Percentiles rank a stretch among this genome's conserved stretches.
These are phyloP conservation scores for Eucalyptus fibrosa DNA, from an alignment of 345 rosid genomes.

Conservation along the genomic window DNA sequence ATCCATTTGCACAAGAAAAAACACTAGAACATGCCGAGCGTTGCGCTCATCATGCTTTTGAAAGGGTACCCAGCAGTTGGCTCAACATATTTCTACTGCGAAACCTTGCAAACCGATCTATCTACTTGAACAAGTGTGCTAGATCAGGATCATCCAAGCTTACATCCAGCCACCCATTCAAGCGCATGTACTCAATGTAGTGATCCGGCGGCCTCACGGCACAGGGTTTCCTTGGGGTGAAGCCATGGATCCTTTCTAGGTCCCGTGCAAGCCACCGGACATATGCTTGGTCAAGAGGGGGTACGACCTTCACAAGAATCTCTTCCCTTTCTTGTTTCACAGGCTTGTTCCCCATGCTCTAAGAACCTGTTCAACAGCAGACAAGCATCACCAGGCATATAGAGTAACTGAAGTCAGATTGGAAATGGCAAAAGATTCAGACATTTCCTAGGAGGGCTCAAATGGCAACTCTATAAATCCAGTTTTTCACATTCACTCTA, in stretches of 20 bases:
- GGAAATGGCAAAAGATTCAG: background rate
- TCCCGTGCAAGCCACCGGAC: constrained; percentile 71
- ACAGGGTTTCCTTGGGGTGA: constrained; percentile 24
- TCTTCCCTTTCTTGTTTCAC: constrained; percentile 47
- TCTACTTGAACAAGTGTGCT: constrained; percentile 44
- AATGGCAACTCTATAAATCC: background rate
- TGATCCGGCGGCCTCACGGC: constrained; percentile 61
- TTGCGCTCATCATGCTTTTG: background rate
- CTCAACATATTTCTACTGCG: background rate
- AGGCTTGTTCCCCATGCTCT: constrained; percentile 63
- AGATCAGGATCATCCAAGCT: constrained; percentile 71
- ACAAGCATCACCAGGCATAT: background rate
- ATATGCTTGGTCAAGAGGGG: constrained; percentile 51
- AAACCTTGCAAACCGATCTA: background rate
- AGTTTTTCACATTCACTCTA: background rate
- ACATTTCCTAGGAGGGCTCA: background rate
- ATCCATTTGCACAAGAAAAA: background rate
- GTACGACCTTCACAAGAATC: constrained; percentile 41
- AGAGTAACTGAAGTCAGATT: background rate
- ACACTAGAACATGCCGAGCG: background rate
- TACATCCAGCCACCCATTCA: constrained; percentile 58
- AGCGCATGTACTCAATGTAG: constrained; percentile 48
- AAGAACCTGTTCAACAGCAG: background rate
- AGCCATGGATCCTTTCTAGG: constrained; percentile 57
- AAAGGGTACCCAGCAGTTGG: background rate